A percentile compares a stretch with the other conserved stretches of the same genome.
Conservation (phyloP, 2,329 filamentous ascomycete genomes). For the Thielaviopsis populi region DNA sequence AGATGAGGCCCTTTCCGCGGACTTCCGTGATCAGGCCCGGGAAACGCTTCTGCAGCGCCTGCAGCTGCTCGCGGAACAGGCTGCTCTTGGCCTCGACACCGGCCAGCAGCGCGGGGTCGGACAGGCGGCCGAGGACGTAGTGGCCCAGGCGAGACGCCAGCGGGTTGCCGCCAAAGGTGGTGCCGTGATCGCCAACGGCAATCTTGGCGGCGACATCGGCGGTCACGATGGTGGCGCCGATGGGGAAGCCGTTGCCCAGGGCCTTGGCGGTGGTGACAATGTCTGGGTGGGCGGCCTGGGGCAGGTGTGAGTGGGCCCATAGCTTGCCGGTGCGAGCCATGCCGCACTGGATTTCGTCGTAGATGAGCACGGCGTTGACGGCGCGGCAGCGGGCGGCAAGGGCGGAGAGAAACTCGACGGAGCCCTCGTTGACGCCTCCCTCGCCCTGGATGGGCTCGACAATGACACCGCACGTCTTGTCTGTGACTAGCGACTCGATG, state of each 20-base stretch:
- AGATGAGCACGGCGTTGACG: constrained; percentile 78
- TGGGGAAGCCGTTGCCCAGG: constrained; percentile 89
- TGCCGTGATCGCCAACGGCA: constrained; percentile 66
- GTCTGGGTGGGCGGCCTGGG: constrained; percentile 74
- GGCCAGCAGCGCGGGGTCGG: constrained; percentile 53
- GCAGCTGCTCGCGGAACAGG: constrained; percentile 35
- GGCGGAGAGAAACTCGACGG: constrained; percentile 65
- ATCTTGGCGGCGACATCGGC: constrained; percentile 29
- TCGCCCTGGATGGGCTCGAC: constrained; percentile 97
- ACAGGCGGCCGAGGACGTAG: constrained; percentile 65
- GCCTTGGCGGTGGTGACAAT: constrained; percentile 91
- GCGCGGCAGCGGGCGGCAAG: constrained; percentile 74
- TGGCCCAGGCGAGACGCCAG: constrained; percentile 72
- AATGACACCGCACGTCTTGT: constrained; percentile 83
- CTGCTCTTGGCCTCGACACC: constrained; percentile 51
- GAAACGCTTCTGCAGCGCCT: constrained; percentile 32
- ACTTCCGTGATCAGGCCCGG: constrained; percentile 64
- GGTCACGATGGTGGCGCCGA: constrained; percentile 51
- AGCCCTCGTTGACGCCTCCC: constrained; percentile 76
- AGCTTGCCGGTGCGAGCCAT: constrained; percentile 72
- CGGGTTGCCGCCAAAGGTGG: constrained; percentile 87
- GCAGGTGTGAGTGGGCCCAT: constrained; percentile 72
- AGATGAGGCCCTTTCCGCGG: constrained; percentile 68
- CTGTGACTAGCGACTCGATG: constrained; percentile 60
- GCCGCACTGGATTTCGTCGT: constrained; percentile 96